These are phyloP conservation scores for Leccinum longicurvipes DNA, from an alignment of 768 basidiomycete species.

Conservation along the genomic window DNA sequence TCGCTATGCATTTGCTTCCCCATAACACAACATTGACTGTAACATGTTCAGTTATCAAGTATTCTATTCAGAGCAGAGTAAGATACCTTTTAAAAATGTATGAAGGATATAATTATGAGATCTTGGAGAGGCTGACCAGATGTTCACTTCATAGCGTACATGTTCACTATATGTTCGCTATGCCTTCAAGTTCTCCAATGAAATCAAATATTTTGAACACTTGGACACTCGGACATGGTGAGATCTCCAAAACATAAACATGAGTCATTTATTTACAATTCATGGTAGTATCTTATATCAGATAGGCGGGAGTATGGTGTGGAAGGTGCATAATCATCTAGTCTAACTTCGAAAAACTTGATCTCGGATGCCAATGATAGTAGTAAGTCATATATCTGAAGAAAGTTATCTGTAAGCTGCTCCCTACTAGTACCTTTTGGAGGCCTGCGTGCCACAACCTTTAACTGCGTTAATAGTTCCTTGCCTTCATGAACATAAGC, in stretches of 20 bases:
- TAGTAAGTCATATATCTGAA: not conserved
- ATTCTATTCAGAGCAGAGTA: not conserved
- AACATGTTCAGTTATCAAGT: not conserved
- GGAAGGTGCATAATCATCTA: not conserved
- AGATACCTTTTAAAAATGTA: not conserved
- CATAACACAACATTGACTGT: not conserved
- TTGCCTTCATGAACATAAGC: not conserved
- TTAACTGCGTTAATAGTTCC: not conserved
- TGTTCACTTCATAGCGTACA: not conserved
- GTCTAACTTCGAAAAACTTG: not conserved
- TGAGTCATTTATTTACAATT: not conserved
- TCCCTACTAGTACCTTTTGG: not conserved
- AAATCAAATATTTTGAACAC: no score
- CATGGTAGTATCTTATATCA: not conserved
- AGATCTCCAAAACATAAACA: no score
- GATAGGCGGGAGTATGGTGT: not conserved
- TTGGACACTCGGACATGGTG: no score
- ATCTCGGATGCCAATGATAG: not conserved
- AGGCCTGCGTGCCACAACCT: not conserved
- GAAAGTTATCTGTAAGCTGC: not conserved
- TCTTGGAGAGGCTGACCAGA: not conserved
- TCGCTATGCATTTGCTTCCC: not conserved
- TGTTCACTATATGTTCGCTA: not conserved
- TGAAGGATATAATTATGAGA: not conserved
- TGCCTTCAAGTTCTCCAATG: no score